Evolutionary conservation across 345 rosid genomes (phyloP), one percentile per base, ranked within the genome.

Genomic region (Raphanus raphanistrum): DNA sequence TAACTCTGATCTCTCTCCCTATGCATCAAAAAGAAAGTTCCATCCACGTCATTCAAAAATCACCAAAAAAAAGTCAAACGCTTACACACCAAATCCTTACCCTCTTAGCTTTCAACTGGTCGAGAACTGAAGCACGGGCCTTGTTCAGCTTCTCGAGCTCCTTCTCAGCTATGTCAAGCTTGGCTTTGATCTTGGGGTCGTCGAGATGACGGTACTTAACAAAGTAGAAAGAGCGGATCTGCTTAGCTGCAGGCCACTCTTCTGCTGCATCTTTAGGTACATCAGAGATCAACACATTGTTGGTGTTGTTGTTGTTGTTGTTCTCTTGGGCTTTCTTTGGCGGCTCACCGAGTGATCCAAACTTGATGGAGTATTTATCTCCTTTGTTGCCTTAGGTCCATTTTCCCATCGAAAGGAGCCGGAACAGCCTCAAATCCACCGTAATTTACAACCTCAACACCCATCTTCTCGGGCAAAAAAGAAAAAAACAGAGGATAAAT

Each of bases 241-340:
- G 84, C 76, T 71, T 77, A 35, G 80, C 81, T 12, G 84, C 87
- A 61, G 96, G 92, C 97, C 97, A 92, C 68, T 92, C 94, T 8
- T 83, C 92, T 25, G 45, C 75, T 1, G 85, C 91, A 74, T 90
- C 84, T 76, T 72, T 86, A 0, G 89, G 96, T 32, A 77, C 74
- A 27, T 76, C 82, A 64, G 84, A 59, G 36, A 72, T 70, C 3
- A 83, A 72, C 62, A 76, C 54, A 1, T 17, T 36, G 2, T n/a
- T n/a, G n/a, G n/a, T n/a, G n/a, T n/a, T n/a, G n/a, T n/a, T n/a
- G n/a, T n/a, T n/a, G n/a, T n/a, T n/a, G n/a, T 5, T 32, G 27
- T 63, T 17, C 54, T 41, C 87, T 8, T 74, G 85, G 60, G 70
- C 69, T 16, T n/a, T 83, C 36, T 33, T 33, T 33, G 38, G 38